These are phyloP conservation scores for Curvularia hawaiiensis DNA, from an alignment of 2,329 filamentous ascomycete genomes.

Conservation along the genomic window DNA sequence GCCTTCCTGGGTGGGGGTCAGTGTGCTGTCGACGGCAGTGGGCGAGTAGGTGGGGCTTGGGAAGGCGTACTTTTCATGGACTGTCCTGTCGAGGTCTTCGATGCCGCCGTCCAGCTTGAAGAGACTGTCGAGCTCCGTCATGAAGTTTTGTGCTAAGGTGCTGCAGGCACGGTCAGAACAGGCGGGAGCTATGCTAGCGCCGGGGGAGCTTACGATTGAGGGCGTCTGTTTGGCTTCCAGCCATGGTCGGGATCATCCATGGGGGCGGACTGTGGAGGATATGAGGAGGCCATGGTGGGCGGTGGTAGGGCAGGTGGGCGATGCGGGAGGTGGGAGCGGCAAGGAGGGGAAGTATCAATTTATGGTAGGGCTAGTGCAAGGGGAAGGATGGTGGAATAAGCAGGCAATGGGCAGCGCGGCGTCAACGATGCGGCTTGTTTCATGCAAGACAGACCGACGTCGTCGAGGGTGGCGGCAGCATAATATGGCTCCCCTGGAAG, in stretches of 20 bases:
- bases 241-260: constrained; percentile 65
- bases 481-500: constrained; percentile 33
- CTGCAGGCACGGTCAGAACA: constrained; percentile 56
- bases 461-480: constrained; percentile 27
- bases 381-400: constrained; percentile 4
- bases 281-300: constrained; percentile 19
- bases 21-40: constrained; percentile 2
- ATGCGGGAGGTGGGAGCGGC: constrained; percentile 5
- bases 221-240: constrained; percentile 81
- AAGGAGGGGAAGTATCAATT: constrained; percentile 11
- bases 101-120: constrained; percentile 85
- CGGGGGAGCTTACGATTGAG: constrained; percentile 73
- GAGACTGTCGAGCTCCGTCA: constrained; percentile 81
- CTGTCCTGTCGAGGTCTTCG: constrained; percentile 72
- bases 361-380: constrained; percentile 14
- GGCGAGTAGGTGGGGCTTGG: neutral
- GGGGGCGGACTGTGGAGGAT: constrained; percentile 24
- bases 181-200: constrained; percentile 28
- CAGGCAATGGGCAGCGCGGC: constrained; percentile 20
- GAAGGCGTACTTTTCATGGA: constrained; percentile 77
- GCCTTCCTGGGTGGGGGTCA: constrained; percentile 67
- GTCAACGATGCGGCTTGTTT: constrained; percentile 31
- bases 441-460: constrained; percentile 25
- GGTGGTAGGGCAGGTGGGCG: constrained; percentile 8
- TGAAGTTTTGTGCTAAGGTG: constrained; percentile 86